Percentiles rank a stretch among this genome's conserved stretches.
Conservation (phyloP, 352 stramenopile species). For the Pythium rishiriense region DNA sequence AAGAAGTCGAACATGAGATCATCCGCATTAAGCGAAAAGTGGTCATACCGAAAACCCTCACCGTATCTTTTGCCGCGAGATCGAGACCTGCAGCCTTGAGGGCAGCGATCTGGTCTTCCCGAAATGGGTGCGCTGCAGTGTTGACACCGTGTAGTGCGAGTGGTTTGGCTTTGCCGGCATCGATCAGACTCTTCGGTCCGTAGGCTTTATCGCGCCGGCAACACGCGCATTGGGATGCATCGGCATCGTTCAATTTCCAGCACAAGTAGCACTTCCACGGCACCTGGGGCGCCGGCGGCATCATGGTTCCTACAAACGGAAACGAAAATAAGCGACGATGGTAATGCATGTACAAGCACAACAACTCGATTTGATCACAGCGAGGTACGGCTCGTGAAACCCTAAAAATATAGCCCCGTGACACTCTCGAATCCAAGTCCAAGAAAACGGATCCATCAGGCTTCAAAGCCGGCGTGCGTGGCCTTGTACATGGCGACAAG, state of each 20-base stretch:
- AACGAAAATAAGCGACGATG: not conserved
- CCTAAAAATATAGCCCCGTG: slow-evolving; percentile 3
- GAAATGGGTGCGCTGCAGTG: slow-evolving; percentile 28
- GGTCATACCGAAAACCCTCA: slow-evolving; percentile 23
- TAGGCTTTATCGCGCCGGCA: slow-evolving; percentile 37
- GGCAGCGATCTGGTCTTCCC: slow-evolving; percentile 26
- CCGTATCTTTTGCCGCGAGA: slow-evolving; percentile 29
- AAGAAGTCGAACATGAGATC: not conserved
- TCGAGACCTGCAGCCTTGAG: slow-evolving; percentile 31
- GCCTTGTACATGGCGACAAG: slow-evolving; percentile 75
- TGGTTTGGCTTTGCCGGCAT: slow-evolving; percentile 23
- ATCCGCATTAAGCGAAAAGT: not conserved
- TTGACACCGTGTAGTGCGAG: slow-evolving; percentile 36
- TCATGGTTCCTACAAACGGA: not conserved
- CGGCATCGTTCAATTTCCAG: slow-evolving; percentile 35
- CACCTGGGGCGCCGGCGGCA: not conserved
- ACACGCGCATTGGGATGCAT: slow-evolving; percentile 18
- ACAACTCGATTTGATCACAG: not conserved
- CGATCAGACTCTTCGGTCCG: slow-evolving; percentile 28
- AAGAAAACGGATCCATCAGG: not conserved
- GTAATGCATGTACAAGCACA: not conserved
- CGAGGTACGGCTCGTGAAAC: not conserved
- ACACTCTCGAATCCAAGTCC: not conserved
- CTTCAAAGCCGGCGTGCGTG: slow-evolving; percentile 61
- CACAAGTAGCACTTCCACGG: slow-evolving; percentile 50